These are phyloP conservation scores for Solanum chiquidenum DNA, from an alignment of 257 asterid species.

Conservation along the genomic window DNA sequence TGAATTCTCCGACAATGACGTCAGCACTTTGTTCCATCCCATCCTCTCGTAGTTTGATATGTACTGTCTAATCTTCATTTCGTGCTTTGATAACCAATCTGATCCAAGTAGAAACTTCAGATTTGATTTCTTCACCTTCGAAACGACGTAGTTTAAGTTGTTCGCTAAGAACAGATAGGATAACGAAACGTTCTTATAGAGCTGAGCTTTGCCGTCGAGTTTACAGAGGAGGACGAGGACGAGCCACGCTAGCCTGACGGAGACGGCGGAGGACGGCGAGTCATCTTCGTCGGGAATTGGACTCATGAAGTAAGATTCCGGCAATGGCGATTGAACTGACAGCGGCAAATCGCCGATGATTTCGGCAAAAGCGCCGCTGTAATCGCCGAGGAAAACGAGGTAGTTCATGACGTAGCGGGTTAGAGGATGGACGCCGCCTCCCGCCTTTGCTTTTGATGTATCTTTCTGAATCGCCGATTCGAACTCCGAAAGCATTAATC, in stretches of 20 bases:
- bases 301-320: slow-evolving; percentile 50
- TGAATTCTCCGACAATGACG: slow-evolving; percentile 34
- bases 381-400: slow-evolving; percentile 59
- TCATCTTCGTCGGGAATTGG: slow-evolving; percentile 14
- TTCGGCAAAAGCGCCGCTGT: slow-evolving; percentile 56
- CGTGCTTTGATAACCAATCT: slow-evolving; percentile 53
- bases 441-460: slow-evolving; percentile 35
- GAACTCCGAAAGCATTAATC: slow-evolving; percentile 48
- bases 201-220: slow-evolving; percentile 66
- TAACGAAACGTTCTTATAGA: slow-evolving; percentile 53
- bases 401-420: slow-evolving; percentile 90
- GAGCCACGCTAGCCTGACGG: slow-evolving; percentile 60
- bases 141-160: slow-evolving; percentile 69
- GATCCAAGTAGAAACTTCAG: slow-evolving; percentile 50
- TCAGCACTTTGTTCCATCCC: slow-evolving; percentile 42
- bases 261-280: slow-evolving; percentile 26
- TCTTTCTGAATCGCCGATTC: slow-evolving; percentile 81
- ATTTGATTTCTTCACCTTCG: slow-evolving; percentile 51
- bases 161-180: slow-evolving; percentile 68
- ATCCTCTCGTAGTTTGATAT: slow-evolving; percentile 32
- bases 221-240: slow-evolving; percentile 75
- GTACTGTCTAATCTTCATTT: slow-evolving; percentile 43
- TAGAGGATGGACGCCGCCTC: slow-evolving; percentile 73
- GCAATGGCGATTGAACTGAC: slow-evolving; percentile 33
- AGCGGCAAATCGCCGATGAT: slow-evolving; percentile 44